A percentile compares a stretch with the other conserved stretches of the same genome.
phyloP scores from a whole-genome alignment of 2,329 filamentous ascomycete species.

The Apiospora koreana region DNA sequence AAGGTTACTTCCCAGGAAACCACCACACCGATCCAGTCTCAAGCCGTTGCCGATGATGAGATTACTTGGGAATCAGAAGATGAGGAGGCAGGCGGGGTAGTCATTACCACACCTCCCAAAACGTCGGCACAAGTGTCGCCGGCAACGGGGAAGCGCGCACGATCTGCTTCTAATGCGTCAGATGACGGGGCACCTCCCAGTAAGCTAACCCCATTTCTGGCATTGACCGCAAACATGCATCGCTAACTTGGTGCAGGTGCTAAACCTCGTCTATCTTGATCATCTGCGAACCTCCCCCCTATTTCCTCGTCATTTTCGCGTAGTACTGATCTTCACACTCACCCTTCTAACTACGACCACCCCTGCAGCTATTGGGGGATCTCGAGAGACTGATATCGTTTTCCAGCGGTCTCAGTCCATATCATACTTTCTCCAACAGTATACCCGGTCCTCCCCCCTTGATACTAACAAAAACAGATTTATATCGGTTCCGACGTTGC shows the following conservation, averaged over 20 bases:
- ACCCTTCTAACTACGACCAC: not conserved
- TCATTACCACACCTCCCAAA: constrained; percentile 19
- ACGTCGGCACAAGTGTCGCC: constrained; percentile 37
- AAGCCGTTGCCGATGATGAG: constrained; percentile 28
- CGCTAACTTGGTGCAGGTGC: constrained; percentile 42
- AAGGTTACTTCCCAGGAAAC: constrained; percentile 15
- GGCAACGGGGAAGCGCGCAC: constrained; percentile 29
- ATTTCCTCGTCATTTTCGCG: constrained; percentile 2
- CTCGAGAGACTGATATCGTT: not conserved
- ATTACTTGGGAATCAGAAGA: constrained; percentile 37
- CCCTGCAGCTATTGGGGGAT: not conserved
- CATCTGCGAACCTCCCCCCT: constrained; percentile 19
- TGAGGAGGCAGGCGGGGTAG: constrained; percentile 26
- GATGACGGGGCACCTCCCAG: constrained; percentile 30
- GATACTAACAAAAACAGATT: constrained; percentile 5
- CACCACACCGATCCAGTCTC: constrained; percentile 22
- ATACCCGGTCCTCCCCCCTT: not conserved
- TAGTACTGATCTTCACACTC: not conserved
- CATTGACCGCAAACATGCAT: not conserved
- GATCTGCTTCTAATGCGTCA: constrained; percentile 27
- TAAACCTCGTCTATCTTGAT: constrained; percentile 54
- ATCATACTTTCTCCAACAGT: not conserved
- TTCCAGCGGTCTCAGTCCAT: not conserved
- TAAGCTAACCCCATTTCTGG: constrained; percentile 19
- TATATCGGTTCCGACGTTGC: not conserved